phyloP scores from a whole-genome alignment of 495 filamentous ascomycete species.

The Hyaloscypha hepaticicola region DNA sequence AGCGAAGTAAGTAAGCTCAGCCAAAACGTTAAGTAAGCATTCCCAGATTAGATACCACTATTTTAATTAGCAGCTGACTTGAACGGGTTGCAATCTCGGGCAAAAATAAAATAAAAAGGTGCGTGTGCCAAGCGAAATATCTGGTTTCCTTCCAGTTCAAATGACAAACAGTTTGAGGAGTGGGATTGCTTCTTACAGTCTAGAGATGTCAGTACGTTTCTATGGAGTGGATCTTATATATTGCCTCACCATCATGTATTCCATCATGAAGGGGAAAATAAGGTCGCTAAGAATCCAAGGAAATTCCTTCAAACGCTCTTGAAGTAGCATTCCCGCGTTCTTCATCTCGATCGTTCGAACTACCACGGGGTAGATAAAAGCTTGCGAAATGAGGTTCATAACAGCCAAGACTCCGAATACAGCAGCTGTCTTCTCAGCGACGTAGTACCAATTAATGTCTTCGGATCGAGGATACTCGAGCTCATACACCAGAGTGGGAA shows the following conservation, averaged over 20 bases:
- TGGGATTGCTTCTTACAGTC: neutral
- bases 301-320: constrained; percentile 60
- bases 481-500: constrained; percentile 76
- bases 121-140: neutral
- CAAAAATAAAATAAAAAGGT: neutral
- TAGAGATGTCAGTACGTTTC: neutral
- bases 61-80: constrained; percentile 19
- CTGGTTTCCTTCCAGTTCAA: neutral
- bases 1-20: constrained; percentile 71
- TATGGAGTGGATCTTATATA: neutral
- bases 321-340: constrained; percentile 55
- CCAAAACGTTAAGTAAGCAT: constrained; percentile 71
- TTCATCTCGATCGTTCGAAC: constrained; percentile 64
- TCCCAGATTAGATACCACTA: constrained; percentile 80
- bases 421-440: constrained; percentile 64
- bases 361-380: constrained; percentile 56
- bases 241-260: constrained; percentile 54
- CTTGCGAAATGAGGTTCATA: constrained; percentile 58
- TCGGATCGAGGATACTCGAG: constrained; percentile 72
- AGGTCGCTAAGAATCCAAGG: constrained; percentile 69
- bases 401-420: constrained; percentile 67
- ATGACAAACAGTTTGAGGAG: neutral
- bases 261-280: constrained; percentile 73
- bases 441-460: constrained; percentile 67
- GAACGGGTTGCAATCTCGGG: no score